These are phyloP conservation scores for Plantago elongata DNA, from an alignment of 257 asterid species.

Conservation along the genomic window DNA sequence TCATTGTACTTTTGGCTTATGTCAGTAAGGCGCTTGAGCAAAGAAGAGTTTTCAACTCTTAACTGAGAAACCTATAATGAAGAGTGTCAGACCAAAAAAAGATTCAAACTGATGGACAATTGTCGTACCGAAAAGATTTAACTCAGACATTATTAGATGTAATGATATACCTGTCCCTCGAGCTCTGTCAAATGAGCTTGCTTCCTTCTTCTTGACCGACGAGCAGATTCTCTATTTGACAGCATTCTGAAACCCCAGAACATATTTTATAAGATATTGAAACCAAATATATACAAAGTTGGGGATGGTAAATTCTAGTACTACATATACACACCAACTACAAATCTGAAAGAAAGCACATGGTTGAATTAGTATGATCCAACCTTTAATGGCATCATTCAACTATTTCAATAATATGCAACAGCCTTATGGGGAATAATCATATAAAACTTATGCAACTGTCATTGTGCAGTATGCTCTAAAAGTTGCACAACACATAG, in stretches of 20 bases:
- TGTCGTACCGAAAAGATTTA: not conserved
- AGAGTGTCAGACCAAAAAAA: constrained; percentile 1
- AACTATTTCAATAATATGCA: no score
- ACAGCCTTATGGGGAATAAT: no score
- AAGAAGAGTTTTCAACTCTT: constrained; percentile 72
- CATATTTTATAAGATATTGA: not conserved
- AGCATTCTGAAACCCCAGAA: constrained; percentile 65
- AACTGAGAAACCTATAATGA: constrained; percentile 66
- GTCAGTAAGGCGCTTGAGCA: constrained; percentile 71
- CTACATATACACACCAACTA: no score
- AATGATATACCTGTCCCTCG: constrained; percentile 66
- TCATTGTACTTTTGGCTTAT: constrained; percentile 80
- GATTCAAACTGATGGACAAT: constrained; percentile 15
- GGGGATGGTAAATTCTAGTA: not conserved
- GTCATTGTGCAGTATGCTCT: not conserved
- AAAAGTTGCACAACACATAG: not conserved
- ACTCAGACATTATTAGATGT: not conserved
- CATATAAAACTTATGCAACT: no score
- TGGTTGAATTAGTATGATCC: no score
- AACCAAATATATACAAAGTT: constrained; percentile 4
- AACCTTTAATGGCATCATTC: no score
- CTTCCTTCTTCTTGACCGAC: constrained; percentile 96
- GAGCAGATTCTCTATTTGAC: constrained; percentile 97
- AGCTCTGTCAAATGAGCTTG: constrained; percentile 93
- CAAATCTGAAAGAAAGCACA: no score